Conservation (phyloP, 306 rosid species). For the Rubus parviflorus region DNA sequence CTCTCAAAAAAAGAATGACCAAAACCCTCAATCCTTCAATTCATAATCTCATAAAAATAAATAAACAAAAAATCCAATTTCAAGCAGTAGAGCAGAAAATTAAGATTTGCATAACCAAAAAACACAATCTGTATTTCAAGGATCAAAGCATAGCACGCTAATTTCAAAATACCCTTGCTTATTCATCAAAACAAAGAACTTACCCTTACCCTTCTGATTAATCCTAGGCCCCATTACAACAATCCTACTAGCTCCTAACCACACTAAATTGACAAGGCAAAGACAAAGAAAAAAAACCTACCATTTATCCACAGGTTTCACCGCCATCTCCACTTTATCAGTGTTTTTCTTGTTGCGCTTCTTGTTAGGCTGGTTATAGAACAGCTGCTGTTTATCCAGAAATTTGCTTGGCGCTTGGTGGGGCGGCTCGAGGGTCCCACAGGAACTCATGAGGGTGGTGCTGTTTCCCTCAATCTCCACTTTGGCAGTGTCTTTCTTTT, state of each 20-base stretch:
- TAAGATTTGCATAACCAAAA: constrained; percentile 21
- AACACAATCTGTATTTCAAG: constrained; percentile 12
- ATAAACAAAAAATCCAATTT: not conserved
- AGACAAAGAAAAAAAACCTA: not conserved
- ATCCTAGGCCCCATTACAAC: not conserved
- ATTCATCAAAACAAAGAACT: constrained; percentile 26
- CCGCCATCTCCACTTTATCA: constrained; percentile 22
- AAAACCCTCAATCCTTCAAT: not conserved
- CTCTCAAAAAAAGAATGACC: not conserved
- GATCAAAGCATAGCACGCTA: constrained; percentile 20
- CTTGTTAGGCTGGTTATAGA: not conserved
- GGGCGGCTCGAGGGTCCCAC: not conserved
- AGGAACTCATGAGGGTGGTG: not conserved
- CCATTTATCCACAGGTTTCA: constrained; percentile 20
- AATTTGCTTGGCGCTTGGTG: constrained; percentile 39
- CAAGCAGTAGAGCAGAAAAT: constrained; percentile 20
- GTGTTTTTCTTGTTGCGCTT: constrained; percentile 63
- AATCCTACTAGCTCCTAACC: not conserved
- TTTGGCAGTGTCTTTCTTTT: not conserved
- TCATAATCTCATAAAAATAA: not conserved
- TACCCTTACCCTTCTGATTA: constrained; percentile 32
- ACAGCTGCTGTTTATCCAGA: not conserved
- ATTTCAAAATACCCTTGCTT: constrained; percentile 30
- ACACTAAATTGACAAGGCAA: not conserved
- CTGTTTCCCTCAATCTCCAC: not conserved